Conservation (phyloP, 2,329 filamentous ascomycete species). For the Trichophyton schoenleinii region DNA sequence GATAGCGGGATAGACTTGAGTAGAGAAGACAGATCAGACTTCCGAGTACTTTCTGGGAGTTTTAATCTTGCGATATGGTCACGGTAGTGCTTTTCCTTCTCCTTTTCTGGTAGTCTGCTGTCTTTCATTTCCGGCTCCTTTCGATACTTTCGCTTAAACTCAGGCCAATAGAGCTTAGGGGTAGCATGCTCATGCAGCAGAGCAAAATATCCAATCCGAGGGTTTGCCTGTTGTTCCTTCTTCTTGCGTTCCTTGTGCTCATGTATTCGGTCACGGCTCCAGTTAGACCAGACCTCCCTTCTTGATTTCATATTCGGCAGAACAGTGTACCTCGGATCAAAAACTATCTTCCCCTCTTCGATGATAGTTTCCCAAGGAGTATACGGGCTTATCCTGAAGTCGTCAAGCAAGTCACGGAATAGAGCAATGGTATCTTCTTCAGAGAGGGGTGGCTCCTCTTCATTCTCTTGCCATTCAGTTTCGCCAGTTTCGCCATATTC, state of each 20-base stretch:
- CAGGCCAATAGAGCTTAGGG: conserved; percentile 90
- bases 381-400: conserved; percentile 72
- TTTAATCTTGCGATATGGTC: conserved; percentile 37
- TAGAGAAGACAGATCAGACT: conserved; percentile 34
- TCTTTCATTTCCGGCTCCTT: conserved; percentile 62
- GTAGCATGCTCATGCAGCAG: conserved; percentile 73
- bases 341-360: conserved; percentile 66
- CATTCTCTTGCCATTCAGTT: conserved; percentile 45
- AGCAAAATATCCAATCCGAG: conserved; percentile 65
- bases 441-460: conserved; percentile 56
- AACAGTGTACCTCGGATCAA: conserved; percentile 77
- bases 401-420: conserved; percentile 77
- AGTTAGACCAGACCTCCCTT: conserved; percentile 70
- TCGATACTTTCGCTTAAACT: conserved; percentile 84
- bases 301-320: conserved; percentile 69
- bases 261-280: conserved; percentile 66
- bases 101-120: conserved; percentile 33
- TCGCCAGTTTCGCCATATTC: conserved; percentile 54
- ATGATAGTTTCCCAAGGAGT: conserved; percentile 83
- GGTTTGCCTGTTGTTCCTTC: conserved; percentile 68
- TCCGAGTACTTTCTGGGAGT: conserved; percentile 33
- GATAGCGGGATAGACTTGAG: conserved; percentile 33
- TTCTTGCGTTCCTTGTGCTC: conserved; percentile 59
- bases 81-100: conserved; percentile 38
- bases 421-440: conserved; percentile 63